Conservation (phyloP, 805 yeast genomes). For the Starmera caribaea region DNA sequence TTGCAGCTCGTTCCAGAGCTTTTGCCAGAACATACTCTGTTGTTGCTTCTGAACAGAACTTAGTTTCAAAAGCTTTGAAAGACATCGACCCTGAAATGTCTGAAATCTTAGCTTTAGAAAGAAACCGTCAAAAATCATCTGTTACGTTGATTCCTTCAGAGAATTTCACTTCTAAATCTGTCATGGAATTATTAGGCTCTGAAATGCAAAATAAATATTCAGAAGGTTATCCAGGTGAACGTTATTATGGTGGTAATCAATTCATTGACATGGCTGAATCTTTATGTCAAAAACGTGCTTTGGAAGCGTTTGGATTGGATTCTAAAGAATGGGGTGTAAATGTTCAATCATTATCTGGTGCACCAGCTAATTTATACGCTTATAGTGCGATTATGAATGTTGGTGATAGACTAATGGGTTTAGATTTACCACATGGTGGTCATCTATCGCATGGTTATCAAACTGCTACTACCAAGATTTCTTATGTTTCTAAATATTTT, state of each 20-base stretch:
- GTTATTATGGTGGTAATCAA: constrained; percentile 97
- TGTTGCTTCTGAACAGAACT: constrained; percentile 3
- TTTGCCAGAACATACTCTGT: neutral
- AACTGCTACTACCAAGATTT: constrained; percentile 80
- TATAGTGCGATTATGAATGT: constrained; percentile 84
- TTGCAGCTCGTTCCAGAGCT: neutral
- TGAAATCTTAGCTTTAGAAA: constrained; percentile 66
- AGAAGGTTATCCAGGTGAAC: constrained; percentile 96
- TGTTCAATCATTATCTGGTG: constrained; percentile 91
- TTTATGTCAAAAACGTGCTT: constrained; percentile 85
- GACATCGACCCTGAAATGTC: constrained; percentile 82
- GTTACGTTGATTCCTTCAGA: constrained; percentile 92
- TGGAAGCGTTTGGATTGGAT: constrained; percentile 68
- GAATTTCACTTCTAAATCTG: constrained; percentile 92
- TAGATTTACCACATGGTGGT: constrained; percentile 97
- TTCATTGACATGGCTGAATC: constrained; percentile 86
- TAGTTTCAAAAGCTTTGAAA: constrained; percentile 53
- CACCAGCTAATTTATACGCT: constrained; percentile 92
- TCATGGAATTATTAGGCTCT: constrained; percentile 88
- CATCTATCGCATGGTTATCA: constrained; percentile 97
- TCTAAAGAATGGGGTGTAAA: constrained; percentile 94
- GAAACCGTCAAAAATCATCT: constrained; percentile 81
- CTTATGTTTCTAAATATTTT: constrained; percentile 87
- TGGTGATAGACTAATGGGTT: constrained; percentile 93
- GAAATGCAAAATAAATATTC: constrained; percentile 97